These are phyloP conservation scores for Wilcoxina mikolae DNA, from an alignment of 495 filamentous ascomycete species.

Conservation along the genomic window DNA sequence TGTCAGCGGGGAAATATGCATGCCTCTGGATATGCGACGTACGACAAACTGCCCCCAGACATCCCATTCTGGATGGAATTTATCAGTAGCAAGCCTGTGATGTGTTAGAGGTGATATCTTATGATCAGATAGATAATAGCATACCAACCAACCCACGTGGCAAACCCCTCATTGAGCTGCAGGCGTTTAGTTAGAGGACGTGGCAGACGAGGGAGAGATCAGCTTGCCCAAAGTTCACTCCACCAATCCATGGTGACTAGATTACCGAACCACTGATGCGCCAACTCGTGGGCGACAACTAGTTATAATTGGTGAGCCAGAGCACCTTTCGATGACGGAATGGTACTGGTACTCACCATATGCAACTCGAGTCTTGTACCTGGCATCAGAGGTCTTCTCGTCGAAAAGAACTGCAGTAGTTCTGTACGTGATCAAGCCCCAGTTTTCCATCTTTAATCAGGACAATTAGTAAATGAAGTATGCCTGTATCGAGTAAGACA, in stretches of 20 bases:
- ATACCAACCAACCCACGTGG: slow-evolving; percentile 95
- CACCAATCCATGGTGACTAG: slow-evolving; percentile 82
- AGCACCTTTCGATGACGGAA: background rate
- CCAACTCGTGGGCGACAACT: slow-evolving; percentile 72
- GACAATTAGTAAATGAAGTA: background rate
- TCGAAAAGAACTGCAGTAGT: slow-evolving; percentile 88
- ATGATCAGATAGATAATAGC: background rate
- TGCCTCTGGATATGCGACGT: slow-evolving; percentile 44
- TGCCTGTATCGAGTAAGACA: background rate
- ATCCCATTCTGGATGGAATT: slow-evolving; percentile 88
- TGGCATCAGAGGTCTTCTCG: slow-evolving; percentile 71
- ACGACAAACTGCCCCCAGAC: slow-evolving; percentile 90
- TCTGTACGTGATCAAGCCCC: slow-evolving; percentile 92
- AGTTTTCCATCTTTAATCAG: slow-evolving; percentile 49
- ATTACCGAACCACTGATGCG: slow-evolving; percentile 98
- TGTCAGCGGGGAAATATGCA: slow-evolving; percentile 25
- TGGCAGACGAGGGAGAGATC: background rate
- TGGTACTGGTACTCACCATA: slow-evolving; percentile 43
- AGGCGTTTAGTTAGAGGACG: background rate
- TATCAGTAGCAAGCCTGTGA: slow-evolving; percentile 47
- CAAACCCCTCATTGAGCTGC: slow-evolving; percentile 43
- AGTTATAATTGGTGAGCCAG: background rate
- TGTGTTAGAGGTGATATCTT: background rate
- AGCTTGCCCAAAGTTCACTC: slow-evolving; percentile 67
- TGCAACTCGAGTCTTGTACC: slow-evolving; percentile 77